Conservation (phyloP, 2,329 filamentous ascomycete species). For the Mollisia scopiformis region DNA sequence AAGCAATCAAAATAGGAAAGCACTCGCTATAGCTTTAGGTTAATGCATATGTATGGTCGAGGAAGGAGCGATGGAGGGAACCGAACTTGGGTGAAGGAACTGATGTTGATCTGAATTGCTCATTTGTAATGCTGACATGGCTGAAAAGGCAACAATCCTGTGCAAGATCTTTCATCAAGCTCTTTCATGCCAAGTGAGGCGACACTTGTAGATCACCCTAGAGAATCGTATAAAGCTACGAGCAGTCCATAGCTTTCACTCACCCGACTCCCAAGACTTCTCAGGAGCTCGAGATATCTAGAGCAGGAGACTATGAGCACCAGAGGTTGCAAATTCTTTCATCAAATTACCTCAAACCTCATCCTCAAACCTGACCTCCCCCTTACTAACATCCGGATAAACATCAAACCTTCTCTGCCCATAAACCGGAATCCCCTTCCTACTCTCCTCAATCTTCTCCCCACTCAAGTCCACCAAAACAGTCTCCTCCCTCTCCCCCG, state of each 20-base stretch:
- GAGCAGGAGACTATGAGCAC: no score
- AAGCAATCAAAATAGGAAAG: not conserved
- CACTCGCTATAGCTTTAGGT: not conserved
- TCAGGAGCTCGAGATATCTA: no score
- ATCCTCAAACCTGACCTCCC: slow-evolving; percentile 39
- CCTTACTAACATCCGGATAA: slow-evolving; percentile 84
- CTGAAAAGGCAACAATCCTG: no score
- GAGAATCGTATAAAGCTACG: no score
- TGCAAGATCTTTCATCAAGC: no score
- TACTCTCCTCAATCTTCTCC: slow-evolving; percentile 71
- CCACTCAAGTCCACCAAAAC: slow-evolving; percentile 73
- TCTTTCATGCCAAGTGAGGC: no score
- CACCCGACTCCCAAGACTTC: no score
- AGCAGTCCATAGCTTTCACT: no score
- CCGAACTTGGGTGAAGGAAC: not conserved
- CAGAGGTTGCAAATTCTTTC: no score
- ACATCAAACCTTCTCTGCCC: slow-evolving; percentile 91
- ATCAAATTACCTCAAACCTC: no score
- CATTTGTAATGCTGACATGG: not conserved
- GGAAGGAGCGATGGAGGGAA: slow-evolving; percentile 9
- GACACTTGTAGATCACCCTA: no score
- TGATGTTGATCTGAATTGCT: not conserved
- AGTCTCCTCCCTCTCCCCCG: slow-evolving; percentile 77
- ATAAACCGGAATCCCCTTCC: slow-evolving; percentile 83
- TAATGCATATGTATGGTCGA: not conserved